A percentile compares a stretch with the other conserved stretches of the same genome.
These are phyloP conservation scores for Fusarium keratoplasticum DNA, from an alignment of 2,329 filamentous ascomycete genomes.

Conservation along the genomic window DNA sequence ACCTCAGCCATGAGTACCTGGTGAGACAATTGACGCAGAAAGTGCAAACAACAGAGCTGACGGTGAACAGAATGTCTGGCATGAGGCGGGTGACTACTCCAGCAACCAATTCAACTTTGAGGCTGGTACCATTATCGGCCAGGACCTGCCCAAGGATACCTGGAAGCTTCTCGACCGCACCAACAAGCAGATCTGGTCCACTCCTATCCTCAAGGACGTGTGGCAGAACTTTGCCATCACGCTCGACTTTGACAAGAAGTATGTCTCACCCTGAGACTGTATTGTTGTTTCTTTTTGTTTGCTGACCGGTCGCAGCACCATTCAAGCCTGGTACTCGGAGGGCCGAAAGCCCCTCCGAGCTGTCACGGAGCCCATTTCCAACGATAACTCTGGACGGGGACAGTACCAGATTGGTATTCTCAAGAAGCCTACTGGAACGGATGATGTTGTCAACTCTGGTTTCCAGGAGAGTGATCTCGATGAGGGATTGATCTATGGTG, in stretches of 20 bases:
- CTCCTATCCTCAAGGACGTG: constrained; percentile 60
- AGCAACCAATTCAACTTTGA: constrained; percentile 67
- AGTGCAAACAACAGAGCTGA: neutral
- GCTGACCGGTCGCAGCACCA: constrained; percentile 57
- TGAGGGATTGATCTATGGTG: constrained; percentile 64
- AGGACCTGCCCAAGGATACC: constrained; percentile 50
- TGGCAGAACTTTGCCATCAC: constrained; percentile 73
- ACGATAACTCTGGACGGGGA: constrained; percentile 67
- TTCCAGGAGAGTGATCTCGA: constrained; percentile 61
- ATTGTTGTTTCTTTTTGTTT: neutral
- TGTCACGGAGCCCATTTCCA: constrained; percentile 59
- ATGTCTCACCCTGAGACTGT: constrained; percentile 8
- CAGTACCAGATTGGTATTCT: constrained; percentile 72
- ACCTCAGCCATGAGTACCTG: constrained; percentile 71
- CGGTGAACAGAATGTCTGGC: constrained; percentile 51
- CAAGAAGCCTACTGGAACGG: constrained; percentile 67
- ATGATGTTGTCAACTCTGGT: constrained; percentile 60
- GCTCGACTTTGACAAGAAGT: constrained; percentile 68
- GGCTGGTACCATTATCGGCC: constrained; percentile 63
- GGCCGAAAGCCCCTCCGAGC: constrained; percentile 57
- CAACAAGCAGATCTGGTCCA: constrained; percentile 62
- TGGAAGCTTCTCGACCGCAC: constrained; percentile 61
- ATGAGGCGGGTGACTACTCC: constrained; percentile 59
- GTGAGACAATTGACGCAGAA: constrained; percentile 41
- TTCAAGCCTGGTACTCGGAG: constrained; percentile 68